These are phyloP conservation scores for Ceriops tagal DNA, from an alignment of 345 rosid species.

Conservation along the genomic window DNA sequence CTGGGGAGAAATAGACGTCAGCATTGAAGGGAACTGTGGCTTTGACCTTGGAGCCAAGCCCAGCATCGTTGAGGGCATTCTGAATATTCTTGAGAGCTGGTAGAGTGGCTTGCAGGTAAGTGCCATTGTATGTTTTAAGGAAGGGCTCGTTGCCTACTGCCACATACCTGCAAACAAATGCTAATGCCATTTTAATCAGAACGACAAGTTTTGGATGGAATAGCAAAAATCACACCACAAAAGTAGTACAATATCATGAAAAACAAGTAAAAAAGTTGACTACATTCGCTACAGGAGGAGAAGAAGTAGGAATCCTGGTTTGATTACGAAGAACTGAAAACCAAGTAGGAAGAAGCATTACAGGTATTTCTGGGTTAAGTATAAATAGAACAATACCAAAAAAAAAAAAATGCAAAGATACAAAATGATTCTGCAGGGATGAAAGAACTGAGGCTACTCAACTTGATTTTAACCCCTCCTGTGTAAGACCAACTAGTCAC, in stretches of 20 bases:
- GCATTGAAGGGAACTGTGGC: constrained; percentile 51
- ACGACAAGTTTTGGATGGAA: background rate
- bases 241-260: no score
- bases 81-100: constrained; percentile 47
- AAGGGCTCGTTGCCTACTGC: constrained; percentile 42
- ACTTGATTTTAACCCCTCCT: constrained; percentile 31
- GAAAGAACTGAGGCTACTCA: background rate
- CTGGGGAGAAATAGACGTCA: constrained; percentile 38
- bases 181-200: background rate
- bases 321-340: background rate
- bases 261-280: background rate
- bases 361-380: background rate
- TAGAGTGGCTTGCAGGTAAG: constrained; percentile 30
- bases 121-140: constrained; percentile 41
- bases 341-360: background rate
- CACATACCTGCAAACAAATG: constrained; percentile 18
- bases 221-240: no score
- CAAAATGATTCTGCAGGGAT: background rate
- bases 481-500: constrained; percentile 19
- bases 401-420: background rate
- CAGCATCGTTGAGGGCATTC: constrained; percentile 35
- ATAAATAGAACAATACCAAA: background rate
- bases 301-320: background rate
- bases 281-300: no score
- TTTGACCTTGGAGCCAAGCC: constrained; percentile 29